Evolutionary conservation across 768 basidiomycete genomes (phyloP), one percentile per base, ranked within the genome.

Genomic region (Nidularia sp.): DNA sequence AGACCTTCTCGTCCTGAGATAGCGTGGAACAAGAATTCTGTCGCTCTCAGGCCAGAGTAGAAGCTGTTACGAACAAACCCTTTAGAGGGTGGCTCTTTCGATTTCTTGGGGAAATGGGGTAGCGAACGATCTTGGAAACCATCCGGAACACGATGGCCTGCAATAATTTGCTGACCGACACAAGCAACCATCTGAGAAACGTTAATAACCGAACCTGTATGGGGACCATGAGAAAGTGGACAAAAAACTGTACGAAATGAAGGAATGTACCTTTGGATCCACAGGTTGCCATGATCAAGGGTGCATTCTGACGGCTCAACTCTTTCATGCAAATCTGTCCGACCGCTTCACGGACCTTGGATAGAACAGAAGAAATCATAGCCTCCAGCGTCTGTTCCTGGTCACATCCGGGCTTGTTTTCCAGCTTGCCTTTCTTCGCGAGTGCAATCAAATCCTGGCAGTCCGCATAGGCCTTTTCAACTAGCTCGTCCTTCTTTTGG

Each of bases 121-220:
- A 99, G 77, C 1, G 97, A 96, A 34, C 97, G 89, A 69, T 99
- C 97, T 70, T 98, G 96, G 75, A 99, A 99, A 32, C 96, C 97
- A 77, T 98, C 88, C 0, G 94, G 95, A 5, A 99, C 94, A 81
- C 97, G 97, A 71, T 92, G 88, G 5, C 97, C 97, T 15, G 93
- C 85, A 56, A 99, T 98, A 68, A 98, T 98, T 66, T 99, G 97
- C 64, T 99, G 97, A 4, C 97, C 97, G 59, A 99, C 97, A 82
- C 96, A 98, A 63, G 96, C 97, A 49, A 98, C 96, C 97, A 99
- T 99, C 72, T 99, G 97, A 22, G 93, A 96, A 51, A 99, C 97
- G 70, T 99, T 99, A 71, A 99, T 96, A 56, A 93, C 91, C 62
- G 97, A 98, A 67, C 97, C 96, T 73, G 49, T 52, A 18, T 49